Evolutionary conservation across 1,139 yeast species (phyloP).

Genomic region (Debaryomyces fabryi): DNA sequence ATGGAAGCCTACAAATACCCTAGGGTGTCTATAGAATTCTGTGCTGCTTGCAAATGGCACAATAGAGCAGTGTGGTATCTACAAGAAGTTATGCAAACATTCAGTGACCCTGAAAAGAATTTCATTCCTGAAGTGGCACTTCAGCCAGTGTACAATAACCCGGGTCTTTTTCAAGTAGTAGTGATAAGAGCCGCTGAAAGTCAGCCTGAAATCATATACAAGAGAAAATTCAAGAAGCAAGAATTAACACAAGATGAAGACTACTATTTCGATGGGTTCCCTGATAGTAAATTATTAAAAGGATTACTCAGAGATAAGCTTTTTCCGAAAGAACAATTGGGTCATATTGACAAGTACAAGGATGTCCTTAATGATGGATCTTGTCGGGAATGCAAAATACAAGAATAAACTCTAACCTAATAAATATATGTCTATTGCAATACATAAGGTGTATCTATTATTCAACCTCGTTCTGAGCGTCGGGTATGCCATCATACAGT

Average conservation of each 20-base stretch:
- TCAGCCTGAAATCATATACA: constrained; percentile 31
- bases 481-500: constrained; percentile 2
- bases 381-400: constrained; percentile 18
- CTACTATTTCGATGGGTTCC: constrained; percentile 48
- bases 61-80: constrained; percentile 51
- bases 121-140: constrained; percentile 39
- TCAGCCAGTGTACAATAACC: constrained; percentile 40
- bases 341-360: constrained; percentile 35
- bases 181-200: constrained; percentile 16
- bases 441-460: constrained; percentile 5
- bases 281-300: constrained; percentile 48
- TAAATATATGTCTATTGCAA: constrained; percentile 1
- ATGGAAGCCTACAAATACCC: constrained; percentile 23
- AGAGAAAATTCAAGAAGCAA: constrained; percentile 39
- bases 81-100: constrained; percentile 48
- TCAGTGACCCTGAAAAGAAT: constrained; percentile 30
- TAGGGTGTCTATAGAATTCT: constrained; percentile 41
- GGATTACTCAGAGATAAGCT: constrained; percentile 36
- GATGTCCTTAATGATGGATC: constrained; percentile 10
- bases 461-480: constrained; percentile 3
- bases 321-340: constrained; percentile 31
- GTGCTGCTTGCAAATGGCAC: constrained; percentile 52
- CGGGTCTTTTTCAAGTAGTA: constrained; percentile 42
- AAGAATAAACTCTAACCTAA: constrained; percentile 10
- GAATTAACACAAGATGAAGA: constrained; percentile 30